Evolutionary conservation across 2,329 filamentous ascomycete genomes (phyloP).

Genomic region (Trichoderma sp.): DNA sequence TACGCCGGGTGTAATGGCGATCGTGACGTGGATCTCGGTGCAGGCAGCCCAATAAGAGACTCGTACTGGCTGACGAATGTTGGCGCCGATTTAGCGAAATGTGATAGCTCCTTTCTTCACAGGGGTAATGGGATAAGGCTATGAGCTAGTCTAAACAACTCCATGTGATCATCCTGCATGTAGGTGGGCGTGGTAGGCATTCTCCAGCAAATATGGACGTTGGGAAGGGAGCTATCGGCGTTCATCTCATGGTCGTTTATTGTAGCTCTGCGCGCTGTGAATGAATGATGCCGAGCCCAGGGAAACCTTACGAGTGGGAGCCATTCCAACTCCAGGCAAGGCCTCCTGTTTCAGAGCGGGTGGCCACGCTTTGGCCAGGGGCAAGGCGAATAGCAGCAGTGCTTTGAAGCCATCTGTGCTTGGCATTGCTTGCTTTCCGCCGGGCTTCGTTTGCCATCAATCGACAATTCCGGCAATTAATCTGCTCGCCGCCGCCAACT

Average conservation of each 20-base stretch:
- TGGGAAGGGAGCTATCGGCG: not conserved
- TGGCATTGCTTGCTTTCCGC: not conserved
- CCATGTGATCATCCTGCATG: not conserved
- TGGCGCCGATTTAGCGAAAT: not conserved
- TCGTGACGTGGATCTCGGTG: not conserved
- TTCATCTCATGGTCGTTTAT: not conserved
- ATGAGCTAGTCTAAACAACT: not conserved
- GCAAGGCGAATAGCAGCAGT: not conserved
- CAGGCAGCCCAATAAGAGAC: not conserved
- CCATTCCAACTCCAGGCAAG: not conserved
- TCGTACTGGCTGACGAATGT: not conserved
- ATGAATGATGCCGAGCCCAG: not conserved
- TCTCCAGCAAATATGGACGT: not conserved
- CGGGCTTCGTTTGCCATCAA: not conserved
- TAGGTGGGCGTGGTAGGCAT: not conserved
- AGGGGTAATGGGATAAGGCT: not conserved
- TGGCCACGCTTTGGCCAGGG: not conserved
- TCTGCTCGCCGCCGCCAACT: not conserved
- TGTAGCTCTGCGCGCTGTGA: not conserved
- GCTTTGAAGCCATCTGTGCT: not conserved
- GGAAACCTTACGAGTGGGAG: not conserved
- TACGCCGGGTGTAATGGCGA: not conserved
- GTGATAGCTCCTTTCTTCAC: conserved; percentile 5
- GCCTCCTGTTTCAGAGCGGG: not conserved
- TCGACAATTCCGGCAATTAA: not conserved